Evolutionary conservation across 2,329 filamentous ascomycete genomes (phyloP).

Genomic region (Claviceps sp.): DNA sequence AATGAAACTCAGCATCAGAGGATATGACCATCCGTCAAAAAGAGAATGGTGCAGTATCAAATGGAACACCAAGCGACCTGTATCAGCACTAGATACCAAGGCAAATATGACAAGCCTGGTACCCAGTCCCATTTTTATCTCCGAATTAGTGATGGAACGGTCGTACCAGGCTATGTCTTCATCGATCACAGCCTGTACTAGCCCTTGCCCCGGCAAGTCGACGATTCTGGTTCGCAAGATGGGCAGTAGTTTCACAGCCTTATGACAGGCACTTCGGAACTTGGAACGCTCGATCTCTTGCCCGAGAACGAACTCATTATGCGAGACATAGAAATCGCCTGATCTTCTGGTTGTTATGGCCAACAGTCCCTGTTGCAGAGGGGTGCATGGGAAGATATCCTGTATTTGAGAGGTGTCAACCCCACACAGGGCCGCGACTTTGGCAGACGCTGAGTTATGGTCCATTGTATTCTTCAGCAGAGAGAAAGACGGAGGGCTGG

Average conservation of each 20-base stretch:
- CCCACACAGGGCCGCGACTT: neutral
- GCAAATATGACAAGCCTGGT: constrained; percentile 26
- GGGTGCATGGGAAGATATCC: constrained; percentile 17
- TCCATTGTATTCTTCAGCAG: neutral
- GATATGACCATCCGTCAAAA: constrained; percentile 34
- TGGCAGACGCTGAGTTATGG: neutral
- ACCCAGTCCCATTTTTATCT: constrained; percentile 21
- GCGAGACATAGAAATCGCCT: constrained; percentile 21
- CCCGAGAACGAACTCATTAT: constrained; percentile 7
- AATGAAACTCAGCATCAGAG: constrained; percentile 25
- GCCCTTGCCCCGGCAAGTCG: constrained; percentile 24
- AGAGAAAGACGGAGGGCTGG: too few species aligned
- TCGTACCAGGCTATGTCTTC: constrained; percentile 20
- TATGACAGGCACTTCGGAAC: constrained; percentile 9
- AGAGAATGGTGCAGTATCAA: constrained; percentile 32
- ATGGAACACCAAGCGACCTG: constrained; percentile 25
- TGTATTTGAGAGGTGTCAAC: neutral
- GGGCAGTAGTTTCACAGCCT: neutral
- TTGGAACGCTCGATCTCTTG: neutral
- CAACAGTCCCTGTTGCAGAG: constrained; percentile 26
- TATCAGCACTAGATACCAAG: constrained; percentile 15
- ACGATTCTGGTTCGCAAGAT: constrained; percentile 34
- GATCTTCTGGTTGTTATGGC: constrained; percentile 17
- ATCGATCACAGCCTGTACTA: constrained; percentile 30
- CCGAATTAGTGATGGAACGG: too few species aligned